A percentile compares a stretch with the other conserved stretches of the same genome.
phyloP scores from a whole-genome alignment of 192 early-diverging fungal species.

The Pilaira anomala region DNA sequence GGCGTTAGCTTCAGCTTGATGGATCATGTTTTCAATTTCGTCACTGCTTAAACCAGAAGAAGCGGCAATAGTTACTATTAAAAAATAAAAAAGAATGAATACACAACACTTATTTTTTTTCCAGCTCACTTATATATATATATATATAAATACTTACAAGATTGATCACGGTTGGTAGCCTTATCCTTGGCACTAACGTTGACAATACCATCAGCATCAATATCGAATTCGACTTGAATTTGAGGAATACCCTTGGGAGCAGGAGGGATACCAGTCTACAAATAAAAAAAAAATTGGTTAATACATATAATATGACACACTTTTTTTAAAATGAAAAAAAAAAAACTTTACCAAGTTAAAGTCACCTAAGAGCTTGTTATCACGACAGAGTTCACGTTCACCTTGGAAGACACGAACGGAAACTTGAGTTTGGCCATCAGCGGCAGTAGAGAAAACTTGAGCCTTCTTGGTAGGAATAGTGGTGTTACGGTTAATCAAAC shows the following conservation, averaged over 20 bases:
- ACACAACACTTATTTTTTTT: neutral
- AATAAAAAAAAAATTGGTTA: neutral
- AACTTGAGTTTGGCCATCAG: conserved; percentile 96
- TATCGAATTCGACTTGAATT: conserved; percentile 98
- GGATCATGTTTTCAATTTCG: conserved; percentile 98
- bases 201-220: conserved; percentile 99
- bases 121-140: conserved; percentile 18
- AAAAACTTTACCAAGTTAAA: conserved; percentile 74
- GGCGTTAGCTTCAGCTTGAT: conserved; percentile 84
- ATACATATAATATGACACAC: neutral
- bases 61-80: conserved; percentile 82
- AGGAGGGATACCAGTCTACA: conserved; percentile 76
- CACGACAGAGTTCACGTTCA: conserved; percentile 93
- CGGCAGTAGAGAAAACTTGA: conserved; percentile 98
- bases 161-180: conserved; percentile 93
- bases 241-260: conserved; percentile 97
- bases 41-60: conserved; percentile 87
- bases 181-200: conserved; percentile 97
- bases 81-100: neutral
- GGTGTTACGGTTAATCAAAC: conserved; percentile 96
- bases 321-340: no score
- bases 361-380: conserved; percentile 98
- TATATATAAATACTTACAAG: conserved; percentile 28
- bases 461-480: conserved; percentile 99
- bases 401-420: conserved; percentile 99